Conservation (phyloP, 2,329 filamentous ascomycete genomes). For the Xylaria sp. region DNA sequence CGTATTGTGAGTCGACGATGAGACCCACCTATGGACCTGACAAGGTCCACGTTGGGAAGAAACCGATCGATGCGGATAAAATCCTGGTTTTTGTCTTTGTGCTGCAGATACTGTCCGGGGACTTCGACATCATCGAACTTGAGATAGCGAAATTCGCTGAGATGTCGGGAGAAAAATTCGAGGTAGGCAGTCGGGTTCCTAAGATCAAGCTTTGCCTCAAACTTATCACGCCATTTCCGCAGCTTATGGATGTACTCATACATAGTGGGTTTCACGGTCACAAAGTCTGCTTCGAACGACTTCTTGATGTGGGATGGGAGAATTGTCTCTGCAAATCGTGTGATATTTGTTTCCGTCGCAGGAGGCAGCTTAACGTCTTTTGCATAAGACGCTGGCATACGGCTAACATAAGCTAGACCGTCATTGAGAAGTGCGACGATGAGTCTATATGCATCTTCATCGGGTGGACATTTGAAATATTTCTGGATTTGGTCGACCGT, state of each 20-base stretch:
- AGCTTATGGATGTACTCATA: conserved; percentile 98
- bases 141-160: conserved; percentile 96
- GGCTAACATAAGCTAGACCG: conserved; percentile 89
- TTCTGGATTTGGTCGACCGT: conserved; percentile 99
- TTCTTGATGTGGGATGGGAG: conserved; percentile 94
- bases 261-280: conserved; percentile 95
- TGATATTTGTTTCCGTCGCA: conserved; percentile 96
- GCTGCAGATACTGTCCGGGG: conserved; percentile 94
- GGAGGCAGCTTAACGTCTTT: conserved; percentile 89
- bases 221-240: conserved; percentile 94
- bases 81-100: conserved; percentile 99
- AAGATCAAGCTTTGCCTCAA: conserved; percentile 96
- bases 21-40: conserved; percentile 89
- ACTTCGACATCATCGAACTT: conserved; percentile 99
- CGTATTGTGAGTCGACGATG: conserved; percentile 95
- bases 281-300: conserved; percentile 98
- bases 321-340: conserved; percentile 94
- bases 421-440: conserved; percentile 99
- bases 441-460: conserved; percentile 96
- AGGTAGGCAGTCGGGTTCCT: conserved; percentile 78
- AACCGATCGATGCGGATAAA: conserved; percentile 98
- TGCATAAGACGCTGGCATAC: conserved; percentile 86
- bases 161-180: conserved; percentile 86
- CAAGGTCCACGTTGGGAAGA: conserved; percentile 91
- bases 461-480: conserved; percentile 98